These are phyloP conservation scores for Eremothecium cymbalariae DNA, from an alignment of 1,139 yeast genomes.

Conservation along the genomic window DNA sequence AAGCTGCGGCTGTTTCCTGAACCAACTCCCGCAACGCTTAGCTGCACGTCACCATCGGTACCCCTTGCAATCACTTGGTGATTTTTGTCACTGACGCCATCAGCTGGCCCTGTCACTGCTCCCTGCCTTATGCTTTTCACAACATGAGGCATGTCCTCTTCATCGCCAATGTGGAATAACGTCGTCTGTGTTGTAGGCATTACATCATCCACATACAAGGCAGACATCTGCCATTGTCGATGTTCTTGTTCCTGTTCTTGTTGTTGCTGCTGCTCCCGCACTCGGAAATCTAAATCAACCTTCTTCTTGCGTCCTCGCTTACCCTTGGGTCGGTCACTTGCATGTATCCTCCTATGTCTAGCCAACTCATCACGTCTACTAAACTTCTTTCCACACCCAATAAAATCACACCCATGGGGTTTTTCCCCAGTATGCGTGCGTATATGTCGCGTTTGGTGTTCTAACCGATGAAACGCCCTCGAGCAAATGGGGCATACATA, in stretches of 20 bases:
- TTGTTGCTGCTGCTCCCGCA: slow-evolving; percentile 5
- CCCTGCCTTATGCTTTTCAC: background rate
- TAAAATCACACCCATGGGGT: slow-evolving; percentile 63
- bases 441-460: slow-evolving; percentile 65
- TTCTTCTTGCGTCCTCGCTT: slow-evolving; percentile 44
- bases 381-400: slow-evolving; percentile 60
- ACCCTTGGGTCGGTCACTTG: slow-evolving; percentile 46
- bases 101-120: background rate
- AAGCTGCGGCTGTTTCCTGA: background rate
- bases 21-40: background rate
- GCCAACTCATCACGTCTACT: slow-evolving; percentile 63
- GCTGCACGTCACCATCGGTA: background rate
- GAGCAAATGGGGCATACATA: slow-evolving; percentile 54
- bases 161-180: background rate
- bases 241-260: background rate
- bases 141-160: background rate
- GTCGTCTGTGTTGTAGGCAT: background rate
- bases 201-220: background rate
- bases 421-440: slow-evolving; percentile 67
- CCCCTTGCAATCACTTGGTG: no score
- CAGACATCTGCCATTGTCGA: no score
- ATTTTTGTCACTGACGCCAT: no score
- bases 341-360: slow-evolving; percentile 58
- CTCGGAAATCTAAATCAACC: slow-evolving; percentile 10
- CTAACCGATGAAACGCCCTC: slow-evolving; percentile 55